A percentile compares a stretch with the other conserved stretches of the same genome.
phyloP scores from a whole-genome alignment of 2,329 filamentous ascomycete species.

The Stachybotrys elegans region DNA sequence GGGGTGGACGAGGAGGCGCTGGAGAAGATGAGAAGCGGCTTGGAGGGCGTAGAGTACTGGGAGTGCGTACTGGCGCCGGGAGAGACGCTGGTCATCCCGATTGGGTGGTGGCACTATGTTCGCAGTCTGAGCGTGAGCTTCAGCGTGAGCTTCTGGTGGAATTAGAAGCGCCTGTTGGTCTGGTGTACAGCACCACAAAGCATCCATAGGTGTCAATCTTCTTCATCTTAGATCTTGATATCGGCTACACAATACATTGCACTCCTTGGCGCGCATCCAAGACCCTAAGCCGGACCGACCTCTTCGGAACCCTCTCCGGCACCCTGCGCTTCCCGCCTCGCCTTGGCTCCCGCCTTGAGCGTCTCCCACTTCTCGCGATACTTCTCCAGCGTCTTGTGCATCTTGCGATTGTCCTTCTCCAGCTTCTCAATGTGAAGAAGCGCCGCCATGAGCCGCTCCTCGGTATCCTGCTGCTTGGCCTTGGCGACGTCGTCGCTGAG shows the following conservation, averaged over 20 bases:
- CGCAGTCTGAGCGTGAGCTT: conserved; percentile 80
- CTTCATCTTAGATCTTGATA: background rate
- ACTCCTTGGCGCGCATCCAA: too few species aligned
- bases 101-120: conserved; percentile 99
- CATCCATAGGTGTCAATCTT: too few species aligned
- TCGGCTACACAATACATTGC: too few species aligned
- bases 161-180: conserved; percentile 36
- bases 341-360: conserved; percentile 57
- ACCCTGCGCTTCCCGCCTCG: conserved; percentile 39
- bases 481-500: conserved; percentile 31
- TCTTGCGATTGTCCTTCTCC: conserved; percentile 56
- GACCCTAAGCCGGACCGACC: too few species aligned
- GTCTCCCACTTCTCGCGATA: conserved; percentile 59
- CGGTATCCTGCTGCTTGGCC: conserved; percentile 57
- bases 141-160: conserved; percentile 98
- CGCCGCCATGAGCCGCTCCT: conserved; percentile 57
- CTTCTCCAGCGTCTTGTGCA: conserved; percentile 50
- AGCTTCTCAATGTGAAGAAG: conserved; percentile 59
- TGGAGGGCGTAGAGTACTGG: conserved; percentile 58
- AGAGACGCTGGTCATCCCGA: conserved; percentile 82
- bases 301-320: conserved; percentile 29
- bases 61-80: conserved; percentile 78
- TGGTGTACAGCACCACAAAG: too few species aligned
- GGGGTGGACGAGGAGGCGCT: conserved; percentile 24
- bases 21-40: conserved; percentile 36